These are phyloP conservation scores for Hypoxylon lenormandii DNA, from an alignment of 495 filamentous ascomycete genomes.

Conservation along the genomic window DNA sequence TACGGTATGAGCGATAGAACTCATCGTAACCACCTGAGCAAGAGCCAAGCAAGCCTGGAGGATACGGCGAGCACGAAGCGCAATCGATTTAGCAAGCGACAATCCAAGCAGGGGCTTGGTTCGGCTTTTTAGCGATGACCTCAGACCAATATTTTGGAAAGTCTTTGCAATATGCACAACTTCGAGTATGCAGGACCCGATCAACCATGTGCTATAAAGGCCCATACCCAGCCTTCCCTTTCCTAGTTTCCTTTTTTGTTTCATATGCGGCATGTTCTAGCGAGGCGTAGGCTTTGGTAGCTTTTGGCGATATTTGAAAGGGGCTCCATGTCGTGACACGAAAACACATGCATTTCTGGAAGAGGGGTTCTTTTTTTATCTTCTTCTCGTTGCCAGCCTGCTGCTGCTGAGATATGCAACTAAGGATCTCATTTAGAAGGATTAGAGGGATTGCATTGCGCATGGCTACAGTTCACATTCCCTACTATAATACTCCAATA, in stretches of 20 bases:
- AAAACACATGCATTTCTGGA: constrained; percentile 49
- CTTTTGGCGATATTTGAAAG: constrained; percentile 50
- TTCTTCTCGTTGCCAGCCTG: constrained; percentile 30
- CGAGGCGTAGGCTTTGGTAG: constrained; percentile 54
- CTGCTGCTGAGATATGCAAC: constrained; percentile 26
- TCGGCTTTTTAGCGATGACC: constrained; percentile 72
- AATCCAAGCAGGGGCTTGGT: constrained; percentile 88
- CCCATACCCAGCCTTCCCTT: constrained; percentile 24
- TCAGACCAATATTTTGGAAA: constrained; percentile 29
- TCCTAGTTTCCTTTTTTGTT: constrained; percentile 26
- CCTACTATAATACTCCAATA: constrained; percentile 49
- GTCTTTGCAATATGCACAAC: constrained; percentile 21
- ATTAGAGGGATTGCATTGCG: constrained; percentile 43
- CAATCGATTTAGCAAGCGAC: constrained; percentile 88
- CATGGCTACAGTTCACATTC: constrained; percentile 39
- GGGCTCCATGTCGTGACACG: constrained; percentile 44
- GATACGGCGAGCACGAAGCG: constrained; percentile 67
- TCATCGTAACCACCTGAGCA: constrained; percentile 64
- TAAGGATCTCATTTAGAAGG: constrained; percentile 46
- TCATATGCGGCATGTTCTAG: constrained; percentile 53
- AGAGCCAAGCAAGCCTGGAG: constrained; percentile 67
- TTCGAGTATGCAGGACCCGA: constrained; percentile 10
- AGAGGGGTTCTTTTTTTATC: constrained; percentile 2
- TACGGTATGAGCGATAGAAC: constrained; percentile 63
- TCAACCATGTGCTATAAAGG: constrained; percentile 2